Conservation (phyloP, 2,329 filamentous ascomycete genomes). For the Fusarium ramigenum region DNA sequence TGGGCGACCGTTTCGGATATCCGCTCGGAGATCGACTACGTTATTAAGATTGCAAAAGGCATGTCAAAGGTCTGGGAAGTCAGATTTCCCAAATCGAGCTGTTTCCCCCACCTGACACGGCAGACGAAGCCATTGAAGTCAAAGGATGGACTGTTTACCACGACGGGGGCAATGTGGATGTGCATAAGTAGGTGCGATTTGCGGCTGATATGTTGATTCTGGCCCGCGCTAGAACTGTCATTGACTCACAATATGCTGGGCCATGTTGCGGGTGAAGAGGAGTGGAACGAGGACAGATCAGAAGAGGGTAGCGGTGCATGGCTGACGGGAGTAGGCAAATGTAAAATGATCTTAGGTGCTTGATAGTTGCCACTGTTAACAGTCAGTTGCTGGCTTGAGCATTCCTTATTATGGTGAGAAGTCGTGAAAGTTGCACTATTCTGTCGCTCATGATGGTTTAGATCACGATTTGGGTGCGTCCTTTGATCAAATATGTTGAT, state of each 20-base stretch:
- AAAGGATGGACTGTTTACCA: background rate
- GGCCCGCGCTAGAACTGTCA: background rate
- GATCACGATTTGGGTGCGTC: background rate
- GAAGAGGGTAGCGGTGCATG: background rate
- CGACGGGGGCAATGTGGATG: background rate
- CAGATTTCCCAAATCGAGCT: background rate
- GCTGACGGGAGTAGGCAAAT: background rate
- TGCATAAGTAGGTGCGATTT: background rate
- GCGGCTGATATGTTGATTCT: background rate
- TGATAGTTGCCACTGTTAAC: background rate
- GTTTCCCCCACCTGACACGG: background rate
- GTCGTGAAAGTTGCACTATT: background rate
- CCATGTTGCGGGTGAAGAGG: background rate
- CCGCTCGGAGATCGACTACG: background rate
- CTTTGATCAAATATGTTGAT: background rate
- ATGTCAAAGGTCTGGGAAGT: background rate
- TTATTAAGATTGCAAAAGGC: background rate
- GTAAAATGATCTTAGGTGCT: background rate
- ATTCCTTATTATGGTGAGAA: background rate
- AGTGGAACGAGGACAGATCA: background rate
- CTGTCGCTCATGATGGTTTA: background rate
- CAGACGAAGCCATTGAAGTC: background rate
- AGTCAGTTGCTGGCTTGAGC: background rate
- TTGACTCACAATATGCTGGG: background rate
- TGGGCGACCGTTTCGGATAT: background rate